Evolutionary conservation across 169 alveolate genomes (phyloP), one percentile per base, ranked within the genome.

Genomic region (Eimeria tenella): DNA sequence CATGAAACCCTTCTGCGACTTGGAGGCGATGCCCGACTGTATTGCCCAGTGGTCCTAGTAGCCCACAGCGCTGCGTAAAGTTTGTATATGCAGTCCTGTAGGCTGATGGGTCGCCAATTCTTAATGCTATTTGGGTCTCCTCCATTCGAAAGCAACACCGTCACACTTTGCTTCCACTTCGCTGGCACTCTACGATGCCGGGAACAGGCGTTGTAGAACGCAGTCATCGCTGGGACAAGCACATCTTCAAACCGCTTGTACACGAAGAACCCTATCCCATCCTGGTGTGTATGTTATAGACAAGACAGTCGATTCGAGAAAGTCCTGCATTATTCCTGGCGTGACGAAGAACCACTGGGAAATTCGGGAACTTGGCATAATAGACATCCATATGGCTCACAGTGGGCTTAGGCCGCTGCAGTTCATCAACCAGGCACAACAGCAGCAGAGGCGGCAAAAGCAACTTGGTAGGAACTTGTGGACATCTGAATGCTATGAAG

Each of bases 201-300:
- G 42, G 0, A n/a, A 63, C 13, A 63, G 8, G 74, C 74, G 52
- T n/a, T 73, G 58, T 42, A 73, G 9, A 73, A 23, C 82, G 58
- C 82, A 31, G 82, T 31, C 56, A 73, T 25, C 5, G 82, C 82
- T 73, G 82, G 82, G 49, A 73, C 82, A 31, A 73, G 58, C 23
- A 73, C 82, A 9, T 73, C 82, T 73, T 31, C 82, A 42, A 73
- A 73, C 82, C 58, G 82, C 82, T 73, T 73, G 82, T 42, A 73
- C 82, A 31, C 58, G 15, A 31, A 73, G 55, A 73, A 73, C 56
- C 82, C 25, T 73, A 31, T 31, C 82, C 82, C 58, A 25, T 31
- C 82, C 21, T n/a, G n/a, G n/a, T n/a, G n/a, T n/a, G n/a, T n/a
- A n/a, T n/a, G n/a, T n/a, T n/a, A n/a, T n/a, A n/a, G n/a, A n/a